Base-by-base conservation (phyloP, 495 filamentous ascomycete genomes). In the Talaromyces borbonicus region DNA sequence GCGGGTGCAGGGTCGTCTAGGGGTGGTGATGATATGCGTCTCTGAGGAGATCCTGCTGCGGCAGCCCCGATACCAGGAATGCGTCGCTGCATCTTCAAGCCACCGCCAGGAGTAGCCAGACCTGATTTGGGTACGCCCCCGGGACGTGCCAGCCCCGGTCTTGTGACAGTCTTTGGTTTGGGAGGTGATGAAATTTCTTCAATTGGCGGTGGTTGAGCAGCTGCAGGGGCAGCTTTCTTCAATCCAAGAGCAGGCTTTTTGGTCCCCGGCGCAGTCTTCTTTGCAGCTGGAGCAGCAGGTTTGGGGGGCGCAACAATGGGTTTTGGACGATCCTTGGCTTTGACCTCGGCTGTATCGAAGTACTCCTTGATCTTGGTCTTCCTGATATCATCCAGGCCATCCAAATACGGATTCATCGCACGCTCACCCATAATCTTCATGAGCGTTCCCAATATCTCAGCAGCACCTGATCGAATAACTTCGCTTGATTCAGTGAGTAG, bases 351-450 rank as follows among this genome's bases (percentile, higher is more conserved):
- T 1, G 79, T 79, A 23, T 95, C 90, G 56, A 79, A 90, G 63
- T 80, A 96, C 59, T 97, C 93, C 65, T 95, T 96, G 59, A 96
- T 84, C 66, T 96, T 99, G 18, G 77, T 83, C 67, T 95, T 97
- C 45, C 89, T 77, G 46, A 97, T 95, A 19, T 99, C 92, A 56
- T 99, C 93, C 12, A 99, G 67, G 0, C 87, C 88, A 51, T 97
- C 90, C n/a, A 99, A 66, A 58, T 93, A 87, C 5, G 87, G 85
- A 33, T 83, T 85, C 92, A 97, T 99, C n/a, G 83, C 83, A 31
- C 92, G 77, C 57, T 99, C 93, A 33, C 93, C 90, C 71, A 96
- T 83, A 38, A 99, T 97, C 72, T 96, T 97, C 92, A 96, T 96
- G 51, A 99, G 61, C 0, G 89, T 95, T 49, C 93, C 93, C 14